Evolutionary conservation across 2,329 filamentous ascomycete genomes (phyloP).

Genomic region (Alternaria dauci): DNA sequence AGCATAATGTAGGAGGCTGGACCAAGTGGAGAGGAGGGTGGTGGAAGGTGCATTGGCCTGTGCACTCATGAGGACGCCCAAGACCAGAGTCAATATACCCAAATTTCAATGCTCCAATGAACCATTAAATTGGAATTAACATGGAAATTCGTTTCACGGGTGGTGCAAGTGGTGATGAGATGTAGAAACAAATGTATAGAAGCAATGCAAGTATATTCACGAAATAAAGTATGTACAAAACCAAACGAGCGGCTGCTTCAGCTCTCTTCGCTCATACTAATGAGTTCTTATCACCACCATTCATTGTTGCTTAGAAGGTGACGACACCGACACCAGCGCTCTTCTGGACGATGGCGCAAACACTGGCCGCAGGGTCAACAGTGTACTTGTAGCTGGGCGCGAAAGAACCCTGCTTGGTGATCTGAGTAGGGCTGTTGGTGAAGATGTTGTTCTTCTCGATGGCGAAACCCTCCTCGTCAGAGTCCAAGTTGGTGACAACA

Average conservation of each 20-base stretch:
- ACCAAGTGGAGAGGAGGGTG: not conserved
- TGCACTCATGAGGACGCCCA: not conserved
- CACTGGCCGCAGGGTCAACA: constrained; percentile 35
- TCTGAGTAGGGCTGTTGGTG: constrained; percentile 54
- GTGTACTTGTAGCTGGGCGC: constrained; percentile 64
- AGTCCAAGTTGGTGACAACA: constrained; percentile 66
- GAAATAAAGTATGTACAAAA: constrained; percentile 33
- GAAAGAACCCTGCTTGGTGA: constrained; percentile 61
- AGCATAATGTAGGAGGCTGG: not conserved
- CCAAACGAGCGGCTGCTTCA: constrained; percentile 4
- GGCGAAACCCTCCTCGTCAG: constrained; percentile 60
- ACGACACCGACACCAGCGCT: constrained; percentile 45
- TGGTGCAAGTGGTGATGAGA: constrained; percentile 27
- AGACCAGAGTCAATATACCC: constrained; percentile 6
- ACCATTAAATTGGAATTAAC: not conserved
- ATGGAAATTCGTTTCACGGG: not conserved
- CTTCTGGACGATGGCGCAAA: constrained; percentile 39
- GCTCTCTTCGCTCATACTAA: not conserved
- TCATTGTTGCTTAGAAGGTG: constrained; percentile 31
- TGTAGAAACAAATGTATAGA: not conserved
- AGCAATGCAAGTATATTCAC: not conserved
- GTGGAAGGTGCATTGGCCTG: not conserved
- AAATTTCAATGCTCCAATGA: not conserved
- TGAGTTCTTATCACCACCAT: not conserved
- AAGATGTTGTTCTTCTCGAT: constrained; percentile 57